A percentile compares a stretch with the other conserved stretches of the same genome.
Conservation (phyloP, 1,139 yeast genomes). For the Candida tetrigidarum region DNA sequence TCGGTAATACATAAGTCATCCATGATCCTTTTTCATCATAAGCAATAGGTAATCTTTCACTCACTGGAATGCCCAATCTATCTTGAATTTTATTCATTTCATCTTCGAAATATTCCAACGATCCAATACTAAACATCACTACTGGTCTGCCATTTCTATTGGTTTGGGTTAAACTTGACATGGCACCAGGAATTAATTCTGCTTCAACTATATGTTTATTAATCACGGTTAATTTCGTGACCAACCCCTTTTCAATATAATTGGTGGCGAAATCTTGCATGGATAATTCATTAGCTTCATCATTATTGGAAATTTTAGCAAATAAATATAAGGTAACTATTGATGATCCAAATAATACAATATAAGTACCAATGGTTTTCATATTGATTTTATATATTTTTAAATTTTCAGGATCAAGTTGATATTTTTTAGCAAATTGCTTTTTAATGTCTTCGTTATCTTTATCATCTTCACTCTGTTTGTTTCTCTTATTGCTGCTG, state of each 20-base stretch:
- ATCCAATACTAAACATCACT: slow-evolving; percentile 71
- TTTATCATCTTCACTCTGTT: slow-evolving; percentile 23
- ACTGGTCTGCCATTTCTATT: slow-evolving; percentile 44
- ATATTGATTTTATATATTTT: slow-evolving; percentile 36
- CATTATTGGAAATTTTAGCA: slow-evolving; percentile 19
- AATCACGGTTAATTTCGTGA: slow-evolving; percentile 73
- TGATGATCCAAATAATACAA: slow-evolving; percentile 13
- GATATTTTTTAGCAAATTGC: slow-evolving; percentile 35
- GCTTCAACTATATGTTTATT: slow-evolving; percentile 82
- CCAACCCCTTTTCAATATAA: slow-evolving; percentile 83
- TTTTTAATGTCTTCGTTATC: slow-evolving; percentile 36
- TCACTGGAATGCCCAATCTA: slow-evolving; percentile 59
- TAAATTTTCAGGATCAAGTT: slow-evolving; percentile 33
- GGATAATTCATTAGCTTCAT: slow-evolving; percentile 54
- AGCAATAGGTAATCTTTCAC: slow-evolving; percentile 64
- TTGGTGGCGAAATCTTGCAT: slow-evolving; percentile 90
- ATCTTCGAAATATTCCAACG: slow-evolving; percentile 73
- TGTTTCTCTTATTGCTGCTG: slow-evolving; percentile 16
- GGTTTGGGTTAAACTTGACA: slow-evolving; percentile 43
- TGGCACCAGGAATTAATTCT: slow-evolving; percentile 63
- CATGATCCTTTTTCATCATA: slow-evolving; percentile 66
- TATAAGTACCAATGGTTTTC: slow-evolving; percentile 20
- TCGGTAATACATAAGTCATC: slow-evolving; percentile 57
- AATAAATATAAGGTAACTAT: slow-evolving; percentile 18
- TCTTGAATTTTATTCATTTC: slow-evolving; percentile 66